Percentiles rank a stretch among this genome's conserved stretches.
Evolutionary conservation across 306 rosid genomes (phyloP).

Genomic region (Glycyrrhiza uralensis): DNA sequence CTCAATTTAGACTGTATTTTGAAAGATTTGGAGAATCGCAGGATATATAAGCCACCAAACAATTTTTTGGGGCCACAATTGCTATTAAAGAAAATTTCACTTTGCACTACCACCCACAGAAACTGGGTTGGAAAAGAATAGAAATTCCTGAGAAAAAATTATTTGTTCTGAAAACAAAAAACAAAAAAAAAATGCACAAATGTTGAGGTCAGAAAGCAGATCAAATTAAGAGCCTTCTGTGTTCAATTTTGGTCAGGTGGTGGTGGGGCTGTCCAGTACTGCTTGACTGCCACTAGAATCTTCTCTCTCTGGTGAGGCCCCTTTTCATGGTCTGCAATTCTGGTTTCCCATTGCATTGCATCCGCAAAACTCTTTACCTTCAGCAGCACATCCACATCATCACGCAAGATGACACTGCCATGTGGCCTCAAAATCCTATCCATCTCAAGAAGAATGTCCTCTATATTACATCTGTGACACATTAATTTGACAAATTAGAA

Average conservation of each 20-base stretch:
- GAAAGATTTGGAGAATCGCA: neutral
- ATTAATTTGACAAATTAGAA: neutral
- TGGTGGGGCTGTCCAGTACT: conserved; percentile 72
- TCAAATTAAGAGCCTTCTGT: conserved; percentile 25
- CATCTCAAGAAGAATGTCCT: conserved; percentile 80
- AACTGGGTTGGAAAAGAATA: conserved; percentile 38
- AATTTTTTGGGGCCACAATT: neutral
- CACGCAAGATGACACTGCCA: conserved; percentile 73
- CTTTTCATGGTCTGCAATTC: conserved; percentile 72
- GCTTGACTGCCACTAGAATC: conserved; percentile 68
- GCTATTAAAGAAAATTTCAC: conserved; percentile 20
- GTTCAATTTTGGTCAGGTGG: conserved; percentile 24
- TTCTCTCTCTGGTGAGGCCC: conserved; percentile 72
- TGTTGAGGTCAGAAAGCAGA: neutral
- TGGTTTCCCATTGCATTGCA: conserved; percentile 68
- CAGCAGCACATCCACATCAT: conserved; percentile 69
- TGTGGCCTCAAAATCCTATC: conserved; percentile 80
- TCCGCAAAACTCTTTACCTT: conserved; percentile 50
- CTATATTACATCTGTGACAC: conserved; percentile 62
- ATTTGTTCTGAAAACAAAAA: neutral
- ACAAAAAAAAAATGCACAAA: conserved; percentile 22
- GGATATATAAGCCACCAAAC: neutral
- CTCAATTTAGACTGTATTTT: neutral
- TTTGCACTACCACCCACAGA: conserved; percentile 28
- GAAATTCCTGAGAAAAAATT: neutral